Percentiles rank a stretch among this genome's conserved stretches.
These are phyloP conservation scores for Cordyceps militaris DNA, from an alignment of 2,329 filamentous ascomycete species.

Conservation along the genomic window DNA sequence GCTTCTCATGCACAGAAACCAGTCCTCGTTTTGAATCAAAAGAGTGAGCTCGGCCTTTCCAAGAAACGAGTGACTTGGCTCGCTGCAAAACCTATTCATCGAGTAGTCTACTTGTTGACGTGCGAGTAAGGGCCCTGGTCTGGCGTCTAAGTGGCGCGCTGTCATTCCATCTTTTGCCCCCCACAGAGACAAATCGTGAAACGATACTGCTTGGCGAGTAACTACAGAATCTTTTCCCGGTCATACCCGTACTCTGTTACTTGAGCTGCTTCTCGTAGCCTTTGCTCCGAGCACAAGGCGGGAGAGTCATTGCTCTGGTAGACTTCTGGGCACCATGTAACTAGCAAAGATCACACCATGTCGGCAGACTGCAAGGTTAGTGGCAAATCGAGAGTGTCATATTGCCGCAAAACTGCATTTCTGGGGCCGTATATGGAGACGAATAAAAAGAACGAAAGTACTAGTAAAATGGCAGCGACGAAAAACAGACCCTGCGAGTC, in stretches of 20 bases:
- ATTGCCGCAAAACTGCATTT: neutral
- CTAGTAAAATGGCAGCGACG: too few species aligned
- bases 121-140: conserved; percentile 4
- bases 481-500: too few species aligned
- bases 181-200: conserved; percentile 1
- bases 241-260: too few species aligned
- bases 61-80: neutral
- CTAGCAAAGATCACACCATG: neutral
- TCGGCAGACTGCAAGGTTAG: neutral
- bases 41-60: neutral
- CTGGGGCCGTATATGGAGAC: neutral
- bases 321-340: neutral
- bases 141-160: conserved; percentile 6
- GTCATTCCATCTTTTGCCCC: conserved; percentile 4
- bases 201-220: neutral
- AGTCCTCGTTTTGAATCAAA: neutral
- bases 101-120: neutral
- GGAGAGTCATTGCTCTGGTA: neutral
- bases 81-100: too few species aligned
- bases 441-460: neutral
- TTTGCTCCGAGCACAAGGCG: neutral
- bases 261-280: neutral
- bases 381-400: neutral
- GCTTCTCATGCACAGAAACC: neutral
- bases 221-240: neutral